Evolutionary conservation across 345 rosid genomes (phyloP).

Genomic region (Zanthoxylum bungeanum): DNA sequence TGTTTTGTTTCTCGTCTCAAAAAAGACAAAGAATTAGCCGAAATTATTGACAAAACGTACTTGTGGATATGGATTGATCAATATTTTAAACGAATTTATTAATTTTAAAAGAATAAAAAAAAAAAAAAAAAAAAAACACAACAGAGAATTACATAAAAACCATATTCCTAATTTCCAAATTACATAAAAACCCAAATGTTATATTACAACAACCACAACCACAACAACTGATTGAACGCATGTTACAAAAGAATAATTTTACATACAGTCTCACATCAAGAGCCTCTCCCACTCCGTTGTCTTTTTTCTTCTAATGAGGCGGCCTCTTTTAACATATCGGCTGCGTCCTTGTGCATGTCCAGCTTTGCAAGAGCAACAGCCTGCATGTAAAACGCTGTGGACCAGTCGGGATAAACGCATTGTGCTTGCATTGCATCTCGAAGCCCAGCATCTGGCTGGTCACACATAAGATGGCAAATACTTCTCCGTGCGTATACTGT

Average conservation of each 20-base stretch:
- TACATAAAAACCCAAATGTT: slow-evolving; percentile 26
- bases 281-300: slow-evolving; percentile 41
- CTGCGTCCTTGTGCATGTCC: slow-evolving; percentile 84
- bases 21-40: too few species aligned
- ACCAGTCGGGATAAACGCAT: slow-evolving; percentile 82
- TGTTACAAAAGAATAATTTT: slow-evolving; percentile 31
- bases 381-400: slow-evolving; percentile 87
- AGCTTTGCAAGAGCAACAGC: slow-evolving; percentile 83
- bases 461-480: slow-evolving; percentile 68
- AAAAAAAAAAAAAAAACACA: too few species aligned
- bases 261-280: slow-evolving; percentile 24
- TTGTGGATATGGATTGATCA: too few species aligned
- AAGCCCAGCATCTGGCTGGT: slow-evolving; percentile 83
- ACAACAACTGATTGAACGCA: slow-evolving; percentile 14
- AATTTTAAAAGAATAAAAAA: too few species aligned
- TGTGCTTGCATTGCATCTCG: slow-evolving; percentile 97
- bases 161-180: too few species aligned
- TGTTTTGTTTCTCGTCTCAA: too few species aligned
- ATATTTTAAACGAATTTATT: too few species aligned
- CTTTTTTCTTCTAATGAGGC: slow-evolving; percentile 64
- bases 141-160: too few species aligned
- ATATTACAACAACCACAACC: slow-evolving; percentile 25
- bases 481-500: slow-evolving; percentile 80
- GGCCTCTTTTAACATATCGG: slow-evolving; percentile 79
- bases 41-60: too few species aligned